A percentile compares a stretch with the other conserved stretches of the same genome.
Evolutionary conservation across 495 filamentous ascomycete species (phyloP).

Genomic region (Daldinia grandis): DNA sequence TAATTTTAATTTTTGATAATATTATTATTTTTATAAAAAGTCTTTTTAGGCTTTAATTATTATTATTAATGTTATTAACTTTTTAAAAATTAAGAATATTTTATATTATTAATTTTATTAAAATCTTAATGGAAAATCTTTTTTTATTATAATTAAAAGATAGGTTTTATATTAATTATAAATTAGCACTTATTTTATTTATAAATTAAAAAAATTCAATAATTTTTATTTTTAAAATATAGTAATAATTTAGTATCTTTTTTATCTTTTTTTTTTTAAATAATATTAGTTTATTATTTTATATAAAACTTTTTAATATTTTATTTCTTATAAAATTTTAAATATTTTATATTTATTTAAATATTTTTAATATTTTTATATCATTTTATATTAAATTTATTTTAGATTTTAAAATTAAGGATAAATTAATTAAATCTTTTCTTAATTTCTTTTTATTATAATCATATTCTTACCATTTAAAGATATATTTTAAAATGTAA

Average conservation of each 20-base stretch:
- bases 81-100: no score
- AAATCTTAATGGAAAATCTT: no score
- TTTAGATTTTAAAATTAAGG: background rate
- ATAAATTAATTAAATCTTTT: background rate
- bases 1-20: no score
- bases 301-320: background rate
- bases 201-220: background rate
- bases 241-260: background rate
- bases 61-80: no score
- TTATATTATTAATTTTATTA: no score
- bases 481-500: background rate
- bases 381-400: background rate
- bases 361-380: background rate
- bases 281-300: background rate
- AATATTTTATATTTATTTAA: background rate
- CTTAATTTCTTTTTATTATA: background rate
- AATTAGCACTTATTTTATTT: background rate
- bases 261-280: background rate
- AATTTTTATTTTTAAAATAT: background rate
- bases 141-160: no score
- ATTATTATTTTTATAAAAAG: no score
- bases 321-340: background rate
- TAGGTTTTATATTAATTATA: no score
- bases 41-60: no score
- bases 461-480: background rate